These are phyloP conservation scores for Coemansia sp. DNA, from an alignment of 192 early-diverging fungal genomes.

Conservation along the genomic window DNA sequence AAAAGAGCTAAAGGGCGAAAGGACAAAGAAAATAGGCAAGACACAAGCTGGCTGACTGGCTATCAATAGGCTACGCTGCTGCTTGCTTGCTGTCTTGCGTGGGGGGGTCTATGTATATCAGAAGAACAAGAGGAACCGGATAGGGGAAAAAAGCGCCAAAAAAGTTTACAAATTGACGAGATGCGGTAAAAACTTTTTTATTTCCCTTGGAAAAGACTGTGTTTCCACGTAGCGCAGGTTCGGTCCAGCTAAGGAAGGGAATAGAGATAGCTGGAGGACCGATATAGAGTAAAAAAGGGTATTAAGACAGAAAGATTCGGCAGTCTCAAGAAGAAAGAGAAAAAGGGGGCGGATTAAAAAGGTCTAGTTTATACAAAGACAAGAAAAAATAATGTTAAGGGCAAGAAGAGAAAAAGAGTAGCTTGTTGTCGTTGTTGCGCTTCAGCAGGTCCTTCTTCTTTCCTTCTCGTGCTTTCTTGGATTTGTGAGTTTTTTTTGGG, in stretches of 20 bases:
- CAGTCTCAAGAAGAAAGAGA: conserved; percentile 17
- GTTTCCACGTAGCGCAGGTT: conserved; percentile 4
- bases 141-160: neutral
- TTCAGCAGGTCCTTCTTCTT: too few species aligned
- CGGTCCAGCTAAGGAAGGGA: neutral
- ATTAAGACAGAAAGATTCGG: conserved; percentile 7
- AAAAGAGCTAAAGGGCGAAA: conserved; percentile 8
- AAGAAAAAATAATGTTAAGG: conserved; percentile 19
- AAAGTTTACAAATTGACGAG: conserved; percentile 12
- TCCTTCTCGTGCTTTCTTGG: too few species aligned
- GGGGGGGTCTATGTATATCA: conserved; percentile 3
- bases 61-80: neutral
- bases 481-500: neutral
- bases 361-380: conserved; percentile 27
- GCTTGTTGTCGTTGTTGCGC: too few species aligned
- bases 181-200: neutral
- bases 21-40: neutral
- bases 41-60: neutral
- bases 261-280: neutral
- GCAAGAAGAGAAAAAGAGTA: conserved; percentile 8
- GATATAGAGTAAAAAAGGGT: conserved; percentile 1
- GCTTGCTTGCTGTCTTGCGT: neutral
- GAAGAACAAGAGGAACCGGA: neutral
- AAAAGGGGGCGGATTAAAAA: conserved; percentile 16
- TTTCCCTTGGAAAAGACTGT: neutral